These are phyloP conservation scores for Kazachstania martiniae DNA, from an alignment of 805 yeast genomes.

Conservation along the genomic window DNA sequence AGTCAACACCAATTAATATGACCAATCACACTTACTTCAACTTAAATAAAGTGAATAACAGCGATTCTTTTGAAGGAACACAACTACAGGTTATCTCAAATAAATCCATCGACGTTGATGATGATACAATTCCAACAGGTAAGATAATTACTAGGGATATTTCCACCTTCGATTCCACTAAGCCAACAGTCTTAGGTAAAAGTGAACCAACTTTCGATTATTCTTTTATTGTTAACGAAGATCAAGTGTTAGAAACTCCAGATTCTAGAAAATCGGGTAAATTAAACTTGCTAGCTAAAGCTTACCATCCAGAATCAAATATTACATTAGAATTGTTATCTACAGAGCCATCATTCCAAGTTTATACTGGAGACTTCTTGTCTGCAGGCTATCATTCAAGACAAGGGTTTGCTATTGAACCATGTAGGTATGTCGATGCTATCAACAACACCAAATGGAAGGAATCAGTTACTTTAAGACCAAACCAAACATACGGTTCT, in stretches of 20 bases:
- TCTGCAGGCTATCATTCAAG: slow-evolving; percentile 29
- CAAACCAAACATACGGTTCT: slow-evolving; percentile 46
- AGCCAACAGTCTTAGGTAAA: slow-evolving; percentile 21
- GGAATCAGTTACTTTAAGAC: slow-evolving; percentile 36
- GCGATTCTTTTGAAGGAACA: slow-evolving; percentile 30
- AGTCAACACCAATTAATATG: slow-evolving; percentile 41
- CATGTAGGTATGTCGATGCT: slow-evolving; percentile 49
- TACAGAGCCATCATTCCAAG: slow-evolving; percentile 59
- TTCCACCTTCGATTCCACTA: slow-evolving; percentile 17
- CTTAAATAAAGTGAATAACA: slow-evolving; percentile 26
- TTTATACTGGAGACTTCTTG: slow-evolving; percentile 50
- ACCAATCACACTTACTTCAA: slow-evolving; percentile 60
- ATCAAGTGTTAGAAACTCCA: slow-evolving; percentile 11
- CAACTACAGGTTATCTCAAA: slow-evolving; percentile 30
- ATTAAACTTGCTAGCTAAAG: slow-evolving; percentile 32
- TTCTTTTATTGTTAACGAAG: slow-evolving; percentile 34
- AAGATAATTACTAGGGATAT: slow-evolving; percentile 21
- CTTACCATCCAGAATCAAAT: slow-evolving; percentile 35
- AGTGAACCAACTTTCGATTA: slow-evolving; percentile 33
- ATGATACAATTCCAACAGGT: slow-evolving; percentile 38
- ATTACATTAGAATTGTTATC: slow-evolving; percentile 35
- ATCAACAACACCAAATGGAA: slow-evolving; percentile 37
- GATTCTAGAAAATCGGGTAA: slow-evolving; percentile 37
- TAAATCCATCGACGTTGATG: slow-evolving; percentile 34
- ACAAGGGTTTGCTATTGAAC: slow-evolving; percentile 54